phyloP scores from a whole-genome alignment of 2,329 filamentous ascomycete genomes.

The Whalleya microplaca region DNA sequence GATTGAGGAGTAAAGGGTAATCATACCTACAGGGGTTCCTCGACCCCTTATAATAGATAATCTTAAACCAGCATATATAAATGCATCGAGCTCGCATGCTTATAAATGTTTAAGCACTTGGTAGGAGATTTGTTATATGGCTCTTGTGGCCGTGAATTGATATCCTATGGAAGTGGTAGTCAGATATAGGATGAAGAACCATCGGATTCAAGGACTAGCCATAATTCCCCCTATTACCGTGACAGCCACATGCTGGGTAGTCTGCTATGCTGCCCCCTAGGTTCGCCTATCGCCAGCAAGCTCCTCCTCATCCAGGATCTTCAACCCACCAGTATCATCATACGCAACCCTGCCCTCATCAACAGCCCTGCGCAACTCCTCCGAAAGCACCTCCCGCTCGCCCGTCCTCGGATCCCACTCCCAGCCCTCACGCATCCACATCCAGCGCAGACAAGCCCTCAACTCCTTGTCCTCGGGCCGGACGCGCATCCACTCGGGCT shows the following conservation, averaged over 20 bases:
- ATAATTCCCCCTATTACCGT: no score
- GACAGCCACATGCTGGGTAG: not conserved
- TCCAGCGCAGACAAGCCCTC: conserved; percentile 84
- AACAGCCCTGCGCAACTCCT: conserved; percentile 59
- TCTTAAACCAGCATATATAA: not conserved
- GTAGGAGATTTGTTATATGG: not conserved
- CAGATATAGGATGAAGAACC: no score
- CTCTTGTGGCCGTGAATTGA: no score
- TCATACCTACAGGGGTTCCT: conserved; percentile 52
- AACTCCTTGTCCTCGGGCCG: conserved; percentile 84
- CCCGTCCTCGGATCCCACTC: conserved; percentile 78
- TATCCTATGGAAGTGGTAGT: no score
- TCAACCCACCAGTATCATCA: conserved; percentile 53
- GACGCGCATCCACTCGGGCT: conserved; percentile 91
- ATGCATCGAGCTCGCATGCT: not conserved
- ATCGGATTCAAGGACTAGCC: no score
- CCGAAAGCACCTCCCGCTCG: conserved; percentile 56
- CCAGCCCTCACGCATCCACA: conserved; percentile 88
- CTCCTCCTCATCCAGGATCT: conserved; percentile 40
- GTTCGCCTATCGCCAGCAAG: not conserved
- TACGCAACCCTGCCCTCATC: conserved; percentile 61
- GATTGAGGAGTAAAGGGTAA: conserved; percentile 7
- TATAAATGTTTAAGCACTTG: not conserved
- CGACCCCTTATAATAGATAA: not conserved
- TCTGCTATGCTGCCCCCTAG: not conserved